phyloP scores from a whole-genome alignment of 2,329 filamentous ascomycete genomes.

The Alternaria rosae region DNA sequence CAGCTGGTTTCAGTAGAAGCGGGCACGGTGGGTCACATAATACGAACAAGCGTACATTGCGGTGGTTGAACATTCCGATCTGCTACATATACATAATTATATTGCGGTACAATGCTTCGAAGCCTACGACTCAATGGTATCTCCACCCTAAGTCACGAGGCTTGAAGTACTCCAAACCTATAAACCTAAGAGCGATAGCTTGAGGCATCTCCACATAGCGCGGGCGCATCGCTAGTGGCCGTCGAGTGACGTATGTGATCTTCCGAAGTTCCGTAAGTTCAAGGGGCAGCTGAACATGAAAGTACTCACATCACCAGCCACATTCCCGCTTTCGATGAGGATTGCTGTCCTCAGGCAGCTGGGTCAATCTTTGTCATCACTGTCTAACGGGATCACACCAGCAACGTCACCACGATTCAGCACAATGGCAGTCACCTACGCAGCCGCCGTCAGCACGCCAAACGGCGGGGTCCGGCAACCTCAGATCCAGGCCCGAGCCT shows the following conservation, averaged over 20 bases:
- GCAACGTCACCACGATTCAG: neutral
- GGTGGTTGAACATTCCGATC: neutral
- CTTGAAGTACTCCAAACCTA: neutral
- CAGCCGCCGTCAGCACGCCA: conserved; percentile 30
- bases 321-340: conserved; percentile 3
- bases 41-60: neutral
- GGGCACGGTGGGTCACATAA: neutral
- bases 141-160: neutral
- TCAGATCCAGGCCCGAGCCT: conserved; percentile 19
- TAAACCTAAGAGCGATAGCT: conserved; percentile 6
- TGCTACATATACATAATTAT: neutral
- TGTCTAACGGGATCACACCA: neutral
- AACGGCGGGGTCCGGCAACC: conserved; percentile 22
- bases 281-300: neutral
- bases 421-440: conserved; percentile 26
- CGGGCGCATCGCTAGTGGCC: conserved; percentile 22
- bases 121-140: neutral
- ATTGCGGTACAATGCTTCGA: neutral
- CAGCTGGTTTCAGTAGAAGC: neutral
- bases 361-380: neutral
- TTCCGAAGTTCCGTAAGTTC: conserved; percentile 14
- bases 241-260: conserved; percentile 30
- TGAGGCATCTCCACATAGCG: conserved; percentile 21
- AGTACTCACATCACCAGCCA: neutral
- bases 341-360: conserved; percentile 8